These are phyloP conservation scores for Wallacemonas sp. DNA, from an alignment of 208 protist species.

Conservation along the genomic window DNA sequence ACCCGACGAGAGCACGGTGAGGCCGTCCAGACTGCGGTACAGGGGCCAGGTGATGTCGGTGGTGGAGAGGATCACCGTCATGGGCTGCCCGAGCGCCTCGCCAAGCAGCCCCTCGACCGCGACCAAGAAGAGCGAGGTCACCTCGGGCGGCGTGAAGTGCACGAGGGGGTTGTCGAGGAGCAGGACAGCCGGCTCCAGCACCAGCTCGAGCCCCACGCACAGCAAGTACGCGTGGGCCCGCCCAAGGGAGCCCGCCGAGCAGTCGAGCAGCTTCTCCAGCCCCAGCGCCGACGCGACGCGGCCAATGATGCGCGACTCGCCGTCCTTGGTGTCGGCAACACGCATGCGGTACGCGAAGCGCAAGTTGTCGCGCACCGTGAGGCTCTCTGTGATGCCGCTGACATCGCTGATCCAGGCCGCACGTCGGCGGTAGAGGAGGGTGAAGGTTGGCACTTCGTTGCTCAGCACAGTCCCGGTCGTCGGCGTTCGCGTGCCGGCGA, in stretches of 20 bases:
- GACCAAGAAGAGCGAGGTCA: conserved; percentile 16
- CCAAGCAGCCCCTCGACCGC: conserved; percentile 13
- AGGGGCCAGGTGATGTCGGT: conserved; percentile 37
- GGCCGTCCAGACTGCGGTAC: conserved; percentile 34
- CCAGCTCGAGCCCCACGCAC: conserved; percentile 35
- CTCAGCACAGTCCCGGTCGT: conserved; percentile 28
- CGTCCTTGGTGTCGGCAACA: conserved; percentile 19
- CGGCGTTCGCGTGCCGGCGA: conserved; percentile 27
- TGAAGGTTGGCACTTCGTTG: conserved; percentile 32
- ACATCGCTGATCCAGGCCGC: conserved; percentile 34
- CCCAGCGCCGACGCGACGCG: conserved; percentile 10
- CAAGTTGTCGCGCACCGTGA: conserved; percentile 32
- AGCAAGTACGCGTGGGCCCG: conserved; percentile 29
- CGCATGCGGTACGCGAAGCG: conserved; percentile 38
- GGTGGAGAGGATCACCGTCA: conserved; percentile 26
- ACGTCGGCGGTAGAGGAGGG: conserved; percentile 19
- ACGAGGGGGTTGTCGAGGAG: conserved; percentile 28
- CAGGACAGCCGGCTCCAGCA: conserved; percentile 26
- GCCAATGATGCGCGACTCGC: conserved; percentile 12
- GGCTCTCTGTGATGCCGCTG: conserved; percentile 19
- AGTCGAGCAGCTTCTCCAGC: conserved; percentile 18
- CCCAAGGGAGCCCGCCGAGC: conserved; percentile 10
- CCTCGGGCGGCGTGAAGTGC: conserved; percentile 21
- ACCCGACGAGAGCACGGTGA: conserved; percentile 40
- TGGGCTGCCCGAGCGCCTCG: background rate